phyloP scores from a whole-genome alignment of 225 moss, liverwort and hornwort genomes.

The Pseudoscleropodium purum region DNA sequence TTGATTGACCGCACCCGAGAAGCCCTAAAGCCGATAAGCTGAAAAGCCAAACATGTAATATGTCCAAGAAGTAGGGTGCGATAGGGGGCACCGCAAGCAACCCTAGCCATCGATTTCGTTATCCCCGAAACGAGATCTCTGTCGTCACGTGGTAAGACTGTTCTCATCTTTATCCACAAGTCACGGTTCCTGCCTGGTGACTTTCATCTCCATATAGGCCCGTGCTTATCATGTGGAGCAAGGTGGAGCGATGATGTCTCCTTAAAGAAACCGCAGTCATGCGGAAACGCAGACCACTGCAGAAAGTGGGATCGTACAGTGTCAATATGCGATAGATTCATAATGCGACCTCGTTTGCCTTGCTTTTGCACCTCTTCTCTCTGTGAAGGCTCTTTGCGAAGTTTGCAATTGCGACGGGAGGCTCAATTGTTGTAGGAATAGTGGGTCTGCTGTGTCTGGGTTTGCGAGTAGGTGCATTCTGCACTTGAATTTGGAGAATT shows the following conservation, averaged over 20 bases:
- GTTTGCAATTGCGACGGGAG: not conserved
- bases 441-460: not conserved
- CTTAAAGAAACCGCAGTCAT: not conserved
- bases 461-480: not conserved
- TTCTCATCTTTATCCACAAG: constrained; percentile 7
- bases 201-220: not conserved
- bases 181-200: not conserved
- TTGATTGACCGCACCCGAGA: not conserved
- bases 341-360: not conserved
- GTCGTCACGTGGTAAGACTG: not conserved
- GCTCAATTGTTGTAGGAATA: not conserved
- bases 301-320: not conserved
- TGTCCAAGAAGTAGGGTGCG: not conserved
- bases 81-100: not conserved
- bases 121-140: not conserved
- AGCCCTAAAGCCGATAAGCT: not conserved
- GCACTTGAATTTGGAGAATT: not conserved
- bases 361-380: not conserved
- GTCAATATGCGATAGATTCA: not conserved
- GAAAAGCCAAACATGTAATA: not conserved
- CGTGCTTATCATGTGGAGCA: constrained; percentile 11
- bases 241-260: not conserved
- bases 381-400: not conserved
- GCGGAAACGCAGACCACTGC: not conserved
- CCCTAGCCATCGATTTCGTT: constrained; percentile 12